Percentiles rank a stretch among this genome's conserved stretches.
Conservation (phyloP, 352 stramenopile species). For the Pythium graminicola region DNA sequence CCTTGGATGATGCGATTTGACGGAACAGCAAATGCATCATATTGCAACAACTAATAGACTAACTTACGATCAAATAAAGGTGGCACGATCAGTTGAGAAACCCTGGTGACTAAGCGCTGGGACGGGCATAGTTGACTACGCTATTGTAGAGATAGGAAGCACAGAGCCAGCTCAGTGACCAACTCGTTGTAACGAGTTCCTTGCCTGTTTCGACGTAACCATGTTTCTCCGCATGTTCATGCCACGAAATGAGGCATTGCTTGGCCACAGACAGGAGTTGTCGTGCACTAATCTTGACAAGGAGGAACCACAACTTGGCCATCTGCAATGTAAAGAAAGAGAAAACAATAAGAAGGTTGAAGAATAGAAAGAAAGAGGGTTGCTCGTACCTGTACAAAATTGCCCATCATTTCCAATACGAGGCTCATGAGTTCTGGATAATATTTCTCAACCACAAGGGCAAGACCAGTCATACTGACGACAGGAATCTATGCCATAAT, state of each 20-base stretch:
- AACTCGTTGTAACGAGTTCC: constrained; percentile 60
- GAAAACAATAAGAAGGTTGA: background rate
- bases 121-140: constrained; percentile 31
- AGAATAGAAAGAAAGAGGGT: background rate
- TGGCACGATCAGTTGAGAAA: too few relatives aligned
- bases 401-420: constrained; percentile 55
- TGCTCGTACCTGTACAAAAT: constrained; percentile 70
- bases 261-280: constrained; percentile 58
- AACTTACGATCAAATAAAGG: too few relatives aligned
- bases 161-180: constrained; percentile 57
- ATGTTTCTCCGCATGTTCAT: constrained; percentile 56
- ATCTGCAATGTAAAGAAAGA: constrained; percentile 35
- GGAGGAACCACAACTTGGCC: constrained; percentile 69
- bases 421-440: constrained; percentile 68
- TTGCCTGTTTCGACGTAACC: constrained; percentile 61
- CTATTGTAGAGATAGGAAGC: constrained; percentile 53
- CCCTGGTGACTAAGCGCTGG: constrained; percentile 7
- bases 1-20: too few relatives aligned
- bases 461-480: constrained; percentile 57
- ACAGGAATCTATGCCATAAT: constrained; percentile 45
- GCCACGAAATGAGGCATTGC: constrained; percentile 65
- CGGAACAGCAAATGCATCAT: too few relatives aligned
- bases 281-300: constrained; percentile 69
- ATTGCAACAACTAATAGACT: too few relatives aligned
- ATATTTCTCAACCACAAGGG: constrained; percentile 73